Conservation (phyloP, 495 filamentous ascomycete genomes). For the Penicillium antarcticum region DNA sequence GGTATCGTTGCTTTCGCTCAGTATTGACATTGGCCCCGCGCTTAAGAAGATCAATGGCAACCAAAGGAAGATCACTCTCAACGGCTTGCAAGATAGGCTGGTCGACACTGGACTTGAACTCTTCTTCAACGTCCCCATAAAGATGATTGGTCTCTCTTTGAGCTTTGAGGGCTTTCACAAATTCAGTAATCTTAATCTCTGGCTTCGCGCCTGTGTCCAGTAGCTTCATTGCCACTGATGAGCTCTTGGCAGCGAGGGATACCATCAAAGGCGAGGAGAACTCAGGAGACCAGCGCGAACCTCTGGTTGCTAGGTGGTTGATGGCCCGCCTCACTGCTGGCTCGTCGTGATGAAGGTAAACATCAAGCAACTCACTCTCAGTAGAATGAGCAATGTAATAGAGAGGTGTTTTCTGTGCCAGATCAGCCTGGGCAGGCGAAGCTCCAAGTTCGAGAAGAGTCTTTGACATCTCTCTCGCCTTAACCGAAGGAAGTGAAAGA, state of each 20-base stretch:
- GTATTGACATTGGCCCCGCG: conserved; percentile 58
- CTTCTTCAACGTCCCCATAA: conserved; percentile 27
- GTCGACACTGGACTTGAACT: conserved; percentile 32
- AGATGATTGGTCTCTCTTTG: not conserved
- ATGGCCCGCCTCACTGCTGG: conserved; percentile 59
- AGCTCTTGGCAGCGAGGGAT: conserved; percentile 39
- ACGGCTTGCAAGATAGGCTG: conserved; percentile 64
- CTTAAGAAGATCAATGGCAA: conserved; percentile 54
- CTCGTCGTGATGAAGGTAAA: conserved; percentile 56
- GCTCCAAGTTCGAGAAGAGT: conserved; percentile 67
- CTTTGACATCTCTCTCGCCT: conserved; percentile 56
- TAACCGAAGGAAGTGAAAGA: conserved; percentile 50
- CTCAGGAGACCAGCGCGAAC: conserved; percentile 5
- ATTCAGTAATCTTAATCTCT: conserved; percentile 34
- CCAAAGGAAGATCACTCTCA: conserved; percentile 40
- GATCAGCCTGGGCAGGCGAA: conserved; percentile 68
- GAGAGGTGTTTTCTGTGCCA: conserved; percentile 54
- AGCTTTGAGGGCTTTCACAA: conserved; percentile 32
- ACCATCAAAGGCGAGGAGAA: conserved; percentile 38
- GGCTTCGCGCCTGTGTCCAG: conserved; percentile 43
- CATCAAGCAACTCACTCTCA: conserved; percentile 51
- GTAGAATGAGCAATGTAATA: conserved; percentile 50
- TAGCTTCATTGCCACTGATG: conserved; percentile 35
- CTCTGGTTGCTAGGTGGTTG: conserved; percentile 51
- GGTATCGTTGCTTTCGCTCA: conserved; percentile 33